These are phyloP conservation scores for Amanita rubescens DNA, from an alignment of 768 basidiomycete genomes.

Conservation along the genomic window DNA sequence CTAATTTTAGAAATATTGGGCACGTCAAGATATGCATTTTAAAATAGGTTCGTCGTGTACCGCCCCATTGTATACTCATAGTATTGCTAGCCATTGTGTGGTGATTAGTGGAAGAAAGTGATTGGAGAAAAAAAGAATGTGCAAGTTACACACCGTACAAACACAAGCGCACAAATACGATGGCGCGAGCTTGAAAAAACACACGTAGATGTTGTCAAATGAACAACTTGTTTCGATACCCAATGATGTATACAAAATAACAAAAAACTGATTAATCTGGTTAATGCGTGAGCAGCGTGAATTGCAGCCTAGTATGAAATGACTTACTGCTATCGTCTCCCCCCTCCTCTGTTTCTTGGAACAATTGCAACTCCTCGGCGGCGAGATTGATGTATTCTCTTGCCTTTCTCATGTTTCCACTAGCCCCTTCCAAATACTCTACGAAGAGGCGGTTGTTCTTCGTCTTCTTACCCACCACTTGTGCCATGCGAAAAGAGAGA, in stretches of 20 bases:
- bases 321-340: background rate
- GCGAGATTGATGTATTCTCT: background rate
- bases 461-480: background rate
- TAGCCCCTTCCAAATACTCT: constrained; percentile 1
- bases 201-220: background rate
- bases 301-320: background rate
- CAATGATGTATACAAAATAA: background rate
- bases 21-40: background rate
- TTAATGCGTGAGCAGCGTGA: background rate
- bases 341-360: background rate
- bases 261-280: background rate
- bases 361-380: background rate
- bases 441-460: background rate
- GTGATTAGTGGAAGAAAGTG: too few relatives aligned
- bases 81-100: background rate
- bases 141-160: too few relatives aligned
- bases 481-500: background rate
- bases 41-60: background rate
- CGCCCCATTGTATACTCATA: background rate
- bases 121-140: too few relatives aligned
- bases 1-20: constrained; percentile 1
- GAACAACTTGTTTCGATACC: background rate
- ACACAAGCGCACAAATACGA: too few relatives aligned
- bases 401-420: background rate
- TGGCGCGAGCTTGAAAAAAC: too few relatives aligned